Conservation (phyloP, 1,284 basidiomycete genomes). For the Cerrena zonata region DNA sequence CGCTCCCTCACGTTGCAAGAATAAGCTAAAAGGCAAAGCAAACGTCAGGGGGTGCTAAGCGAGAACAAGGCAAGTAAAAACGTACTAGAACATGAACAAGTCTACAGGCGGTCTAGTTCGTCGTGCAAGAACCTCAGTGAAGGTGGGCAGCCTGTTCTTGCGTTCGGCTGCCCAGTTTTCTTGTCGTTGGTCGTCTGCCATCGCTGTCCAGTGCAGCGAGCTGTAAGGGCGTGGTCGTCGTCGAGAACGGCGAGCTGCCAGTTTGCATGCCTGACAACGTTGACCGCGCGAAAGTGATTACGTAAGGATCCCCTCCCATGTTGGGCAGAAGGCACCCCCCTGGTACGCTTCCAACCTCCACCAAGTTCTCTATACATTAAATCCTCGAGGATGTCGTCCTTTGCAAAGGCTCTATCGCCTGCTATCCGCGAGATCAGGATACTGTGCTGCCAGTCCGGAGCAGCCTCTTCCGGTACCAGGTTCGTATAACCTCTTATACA, state of each 20-base stretch:
- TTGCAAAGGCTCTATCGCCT: constrained; percentile 76
- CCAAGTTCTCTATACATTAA: too few species aligned
- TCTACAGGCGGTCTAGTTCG: constrained; percentile 91
- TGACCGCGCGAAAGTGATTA: neutral
- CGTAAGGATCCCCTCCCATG: neutral
- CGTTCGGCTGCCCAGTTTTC: constrained; percentile 66
- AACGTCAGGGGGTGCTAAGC: constrained; percentile 2
- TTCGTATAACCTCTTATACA: constrained; percentile 32
- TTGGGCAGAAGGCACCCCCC: too few species aligned
- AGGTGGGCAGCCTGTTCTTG: constrained; percentile 69
- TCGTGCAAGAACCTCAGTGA: constrained; percentile 81
- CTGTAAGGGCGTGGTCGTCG: constrained; percentile 18
- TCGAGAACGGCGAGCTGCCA: constrained; percentile 12
- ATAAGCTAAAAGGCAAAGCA: constrained; percentile 49
- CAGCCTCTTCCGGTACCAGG: constrained; percentile 80
- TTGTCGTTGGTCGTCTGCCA: constrained; percentile 57
- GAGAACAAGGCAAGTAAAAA: constrained; percentile 21
- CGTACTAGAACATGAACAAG: constrained; percentile 97
- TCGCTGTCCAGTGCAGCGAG: constrained; percentile 17
- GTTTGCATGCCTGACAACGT: constrained; percentile 1
- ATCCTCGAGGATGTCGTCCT: constrained; percentile 52
- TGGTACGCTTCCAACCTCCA: too few species aligned
- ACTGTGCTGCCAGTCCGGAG: constrained; percentile 77
- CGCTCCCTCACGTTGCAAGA: constrained; percentile 87
- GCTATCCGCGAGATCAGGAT: constrained; percentile 83